These are phyloP conservation scores for Alternaria brassicicola DNA, from an alignment of 2,329 filamentous ascomycete genomes.

Conservation along the genomic window DNA sequence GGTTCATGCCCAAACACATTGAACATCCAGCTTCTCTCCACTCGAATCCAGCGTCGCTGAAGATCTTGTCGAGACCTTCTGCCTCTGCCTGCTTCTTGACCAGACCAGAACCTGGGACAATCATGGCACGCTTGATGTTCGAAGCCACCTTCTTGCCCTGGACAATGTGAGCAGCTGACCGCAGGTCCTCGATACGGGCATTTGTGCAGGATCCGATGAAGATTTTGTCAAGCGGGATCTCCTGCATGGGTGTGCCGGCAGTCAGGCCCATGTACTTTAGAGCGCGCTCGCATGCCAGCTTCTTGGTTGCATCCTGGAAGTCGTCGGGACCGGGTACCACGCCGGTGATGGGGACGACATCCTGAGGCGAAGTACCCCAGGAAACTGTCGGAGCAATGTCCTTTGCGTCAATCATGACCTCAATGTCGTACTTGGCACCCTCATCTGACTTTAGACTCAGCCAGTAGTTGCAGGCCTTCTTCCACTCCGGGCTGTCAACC, in stretches of 20 bases:
- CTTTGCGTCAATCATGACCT: slow-evolving; percentile 87
- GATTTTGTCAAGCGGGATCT: slow-evolving; percentile 91
- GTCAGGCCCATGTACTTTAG: slow-evolving; percentile 96
- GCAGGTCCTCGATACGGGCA: slow-evolving; percentile 92
- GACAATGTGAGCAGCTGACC: slow-evolving; percentile 83
- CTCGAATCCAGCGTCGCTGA: slow-evolving; percentile 89
- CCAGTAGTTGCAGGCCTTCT: slow-evolving; percentile 88
- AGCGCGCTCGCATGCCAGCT: slow-evolving; percentile 77
- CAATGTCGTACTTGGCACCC: slow-evolving; percentile 87
- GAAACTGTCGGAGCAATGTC: slow-evolving; percentile 93
- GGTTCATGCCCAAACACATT: slow-evolving; percentile 99
- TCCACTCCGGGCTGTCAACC: slow-evolving; percentile 84
- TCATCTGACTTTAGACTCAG: slow-evolving; percentile 81
- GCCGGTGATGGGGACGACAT: slow-evolving; percentile 92
- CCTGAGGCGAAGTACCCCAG: slow-evolving; percentile 96
- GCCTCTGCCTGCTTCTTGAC: slow-evolving; percentile 90
- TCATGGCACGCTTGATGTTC: slow-evolving; percentile 93
- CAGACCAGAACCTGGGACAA: slow-evolving; percentile 93
- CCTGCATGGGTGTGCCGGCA: slow-evolving; percentile 85
- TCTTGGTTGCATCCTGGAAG: slow-evolving; percentile 80
- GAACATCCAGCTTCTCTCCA: slow-evolving; percentile 98
- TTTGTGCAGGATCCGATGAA: slow-evolving; percentile 99
- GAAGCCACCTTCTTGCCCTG: slow-evolving; percentile 84
- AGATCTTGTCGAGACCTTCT: slow-evolving; percentile 93
- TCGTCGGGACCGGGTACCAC: slow-evolving; percentile 89